phyloP scores from a whole-genome alignment of 306 rosid species.

The Quercus suber region DNA sequence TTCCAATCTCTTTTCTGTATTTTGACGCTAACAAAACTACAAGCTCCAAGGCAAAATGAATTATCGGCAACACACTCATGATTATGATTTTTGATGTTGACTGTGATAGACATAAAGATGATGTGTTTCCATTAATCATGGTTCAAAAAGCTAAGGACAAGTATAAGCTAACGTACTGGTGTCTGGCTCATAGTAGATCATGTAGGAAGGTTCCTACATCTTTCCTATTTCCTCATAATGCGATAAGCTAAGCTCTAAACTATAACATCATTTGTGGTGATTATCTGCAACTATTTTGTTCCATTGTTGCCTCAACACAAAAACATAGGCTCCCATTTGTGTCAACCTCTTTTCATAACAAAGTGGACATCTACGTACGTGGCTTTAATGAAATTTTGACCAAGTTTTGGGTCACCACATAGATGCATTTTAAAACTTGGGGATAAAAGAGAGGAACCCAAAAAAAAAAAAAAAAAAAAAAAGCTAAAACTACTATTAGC shows the following conservation, averaged over 20 bases:
- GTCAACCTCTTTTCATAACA: not conserved
- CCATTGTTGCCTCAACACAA: not conserved
- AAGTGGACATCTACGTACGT: not conserved
- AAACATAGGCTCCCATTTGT: not conserved
- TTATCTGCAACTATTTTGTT: conserved; percentile 2
- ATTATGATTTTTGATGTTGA: conserved; percentile 29
- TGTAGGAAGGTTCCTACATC: conserved; percentile 47
- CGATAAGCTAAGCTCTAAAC: not conserved
- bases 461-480: not conserved
- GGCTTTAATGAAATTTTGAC: not conserved
- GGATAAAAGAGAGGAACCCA: too few relatives aligned
- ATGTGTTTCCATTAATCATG: conserved; percentile 25
- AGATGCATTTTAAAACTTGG: too few relatives aligned
- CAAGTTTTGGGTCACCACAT: not conserved
- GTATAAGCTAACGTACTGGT: conserved; percentile 32
- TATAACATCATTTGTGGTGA: conserved; percentile 22
- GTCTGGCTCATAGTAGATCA: conserved; percentile 13
- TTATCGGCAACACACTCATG: not conserved
- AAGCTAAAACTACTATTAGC: too few relatives aligned
- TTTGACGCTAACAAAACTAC: not conserved
- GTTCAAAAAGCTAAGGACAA: conserved; percentile 25
- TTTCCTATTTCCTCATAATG: conserved; percentile 32
- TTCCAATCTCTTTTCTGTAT: not conserved
- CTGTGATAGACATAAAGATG: conserved; percentile 39
- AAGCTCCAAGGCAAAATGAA: not conserved